Percentiles rank a stretch among this genome's conserved stretches.
Conservation (phyloP, 176 grass and related monocot species). For the maize (Zea mays) region Zm-B73-REFERENCE-NAM-5.0 NC_050098.1:223099001-223099500, state of each 20-base stretch:
- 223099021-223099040: slow-evolving; percentile 7
- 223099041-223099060: slow-evolving; percentile 54
- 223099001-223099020: slow-evolving; percentile 58
- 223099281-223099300: not conserved
- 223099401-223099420: slow-evolving; percentile 51
- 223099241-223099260: slow-evolving; percentile 60
- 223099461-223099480: slow-evolving; percentile 54
- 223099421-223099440: not conserved
- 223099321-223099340: slow-evolving; percentile 38
- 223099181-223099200: slow-evolving; percentile 44
- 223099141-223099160: not conserved
- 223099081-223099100: slow-evolving; percentile 46
- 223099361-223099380: slow-evolving; percentile 43
- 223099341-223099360: slow-evolving; percentile 14
- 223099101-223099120: slow-evolving; percentile 10
- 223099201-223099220: slow-evolving; percentile 56
- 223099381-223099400: slow-evolving; percentile 45
- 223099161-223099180: slow-evolving; percentile 40
- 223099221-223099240: slow-evolving; percentile 64
- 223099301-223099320: slow-evolving; percentile 13
- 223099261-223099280: slow-evolving; percentile 30
- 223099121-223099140: not conserved
- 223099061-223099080: slow-evolving; percentile 80
- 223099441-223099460: not conserved
- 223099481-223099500: slow-evolving; percentile 24